Conservation (phyloP, 2,329 filamentous ascomycete species). For the Catunica adiposa region DNA sequence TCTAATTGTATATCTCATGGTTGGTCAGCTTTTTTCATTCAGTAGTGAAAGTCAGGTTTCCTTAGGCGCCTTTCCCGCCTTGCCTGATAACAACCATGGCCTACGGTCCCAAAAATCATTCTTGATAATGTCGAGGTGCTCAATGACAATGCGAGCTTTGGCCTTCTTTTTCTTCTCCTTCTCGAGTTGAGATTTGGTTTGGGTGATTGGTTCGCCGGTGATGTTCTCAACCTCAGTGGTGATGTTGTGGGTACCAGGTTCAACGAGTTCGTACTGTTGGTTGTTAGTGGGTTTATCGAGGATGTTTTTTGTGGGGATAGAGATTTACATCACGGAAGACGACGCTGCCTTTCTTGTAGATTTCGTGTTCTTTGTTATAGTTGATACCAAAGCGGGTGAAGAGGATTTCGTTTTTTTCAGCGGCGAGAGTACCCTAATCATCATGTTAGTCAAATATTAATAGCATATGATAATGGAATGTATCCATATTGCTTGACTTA, state of each 20-base stretch:
- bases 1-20: background rate
- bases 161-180: slow-evolving; percentile 65
- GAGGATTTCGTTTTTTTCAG: slow-evolving; percentile 91
- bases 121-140: slow-evolving; percentile 87
- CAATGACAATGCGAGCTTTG: slow-evolving; percentile 66
- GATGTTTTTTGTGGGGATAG: background rate
- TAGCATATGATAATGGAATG: background rate
- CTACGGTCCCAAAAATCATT: slow-evolving; percentile 83
- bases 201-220: slow-evolving; percentile 32
- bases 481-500: slow-evolving; percentile 21
- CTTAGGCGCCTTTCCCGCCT: slow-evolving; percentile 53
- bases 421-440: slow-evolving; percentile 61
- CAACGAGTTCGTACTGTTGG: slow-evolving; percentile 51
- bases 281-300: background rate
- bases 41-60: slow-evolving; percentile 29
- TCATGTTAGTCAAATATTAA: slow-evolving; percentile 16
- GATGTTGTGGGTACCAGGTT: slow-evolving; percentile 34
- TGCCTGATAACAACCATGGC: slow-evolving; percentile 68
- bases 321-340: slow-evolving; percentile 59
- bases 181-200: slow-evolving; percentile 67
- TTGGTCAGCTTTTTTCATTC: no score
- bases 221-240: slow-evolving; percentile 30
- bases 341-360: slow-evolving; percentile 86
- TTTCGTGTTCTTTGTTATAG: slow-evolving; percentile 90
- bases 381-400: slow-evolving; percentile 83